Percentiles rank a stretch among this genome's conserved stretches.
phyloP scores from a whole-genome alignment of 306 rosid species.

The Trifolium dubium region DNA sequence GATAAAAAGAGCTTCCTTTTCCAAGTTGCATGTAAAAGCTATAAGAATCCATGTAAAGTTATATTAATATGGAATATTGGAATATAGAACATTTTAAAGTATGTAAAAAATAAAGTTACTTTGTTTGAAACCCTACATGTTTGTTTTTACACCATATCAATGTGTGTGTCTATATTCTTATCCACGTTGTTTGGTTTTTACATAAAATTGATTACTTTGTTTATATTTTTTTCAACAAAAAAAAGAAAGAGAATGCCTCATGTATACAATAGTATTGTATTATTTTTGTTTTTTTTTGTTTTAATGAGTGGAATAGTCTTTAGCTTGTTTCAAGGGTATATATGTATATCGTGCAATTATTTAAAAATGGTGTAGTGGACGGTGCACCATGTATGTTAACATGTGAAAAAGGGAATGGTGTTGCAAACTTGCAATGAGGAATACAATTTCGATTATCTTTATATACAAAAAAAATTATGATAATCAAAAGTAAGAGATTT shows the following conservation, averaged over 20 bases:
- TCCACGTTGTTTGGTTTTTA: not conserved
- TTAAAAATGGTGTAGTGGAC: not conserved
- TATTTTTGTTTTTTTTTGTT: too few relatives aligned
- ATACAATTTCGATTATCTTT: too few relatives aligned
- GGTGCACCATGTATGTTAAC: too few relatives aligned
- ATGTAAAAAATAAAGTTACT: not conserved
- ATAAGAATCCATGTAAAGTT: conserved; percentile 41
- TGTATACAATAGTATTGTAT: not conserved
- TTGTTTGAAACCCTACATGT: conserved; percentile 30
- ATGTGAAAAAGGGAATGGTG: too few relatives aligned
- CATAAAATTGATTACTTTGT: not conserved
- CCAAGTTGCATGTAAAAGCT: conserved; percentile 35
- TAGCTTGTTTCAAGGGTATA: not conserved
- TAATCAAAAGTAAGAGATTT: too few relatives aligned
- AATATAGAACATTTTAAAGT: conserved; percentile 47
- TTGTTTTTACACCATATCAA: conserved; percentile 26
- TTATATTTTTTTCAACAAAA: not conserved
- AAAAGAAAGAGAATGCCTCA: not conserved
- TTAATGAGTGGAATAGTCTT: not conserved
- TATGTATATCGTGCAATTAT: too few relatives aligned
- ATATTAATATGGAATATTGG: conserved; percentile 37
- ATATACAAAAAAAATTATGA: too few relatives aligned
- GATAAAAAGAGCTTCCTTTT: conserved; percentile 21
- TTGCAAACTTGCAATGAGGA: too few relatives aligned
- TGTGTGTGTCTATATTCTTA: not conserved